Evolutionary conservation across 2,329 filamentous ascomycete genomes (phyloP).

Genomic region (Aureobasidium sp.): DNA sequence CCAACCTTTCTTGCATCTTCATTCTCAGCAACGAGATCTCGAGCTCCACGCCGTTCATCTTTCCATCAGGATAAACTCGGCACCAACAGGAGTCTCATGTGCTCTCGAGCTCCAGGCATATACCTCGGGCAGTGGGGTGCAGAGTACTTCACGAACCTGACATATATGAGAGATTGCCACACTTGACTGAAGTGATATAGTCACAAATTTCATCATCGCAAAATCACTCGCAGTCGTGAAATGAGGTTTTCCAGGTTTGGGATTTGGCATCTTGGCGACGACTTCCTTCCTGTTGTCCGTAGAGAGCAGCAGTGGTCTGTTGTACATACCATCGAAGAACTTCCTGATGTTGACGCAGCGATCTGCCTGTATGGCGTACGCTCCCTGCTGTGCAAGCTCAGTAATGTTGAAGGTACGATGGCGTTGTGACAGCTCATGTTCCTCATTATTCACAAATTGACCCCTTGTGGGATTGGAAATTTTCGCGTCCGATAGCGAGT

Average conservation of each 20-base stretch:
- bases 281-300: conserved; percentile 29
- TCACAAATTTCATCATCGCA: conserved; percentile 15
- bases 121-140: conserved; percentile 26
- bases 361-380: conserved; percentile 20
- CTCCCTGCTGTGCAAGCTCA: conserved; percentile 22
- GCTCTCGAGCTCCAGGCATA: conserved; percentile 26
- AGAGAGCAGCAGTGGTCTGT: conserved; percentile 26
- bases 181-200: not conserved
- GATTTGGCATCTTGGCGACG: conserved; percentile 30
- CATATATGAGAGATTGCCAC: not conserved
- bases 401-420: conserved; percentile 23
- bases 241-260: conserved; percentile 27
- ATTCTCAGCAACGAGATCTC: conserved; percentile 25
- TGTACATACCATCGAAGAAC: conserved; percentile 27
- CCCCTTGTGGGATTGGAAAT: conserved; percentile 24
- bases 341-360: conserved; percentile 23
- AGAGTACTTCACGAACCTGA: conserved; percentile 24
- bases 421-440: conserved; percentile 19
- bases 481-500: not conserved
- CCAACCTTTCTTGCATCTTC: conserved; percentile 18
- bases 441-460: conserved; percentile 22
- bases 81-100: conserved; percentile 22
- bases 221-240: conserved; percentile 31
- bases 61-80: conserved; percentile 32
- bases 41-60: conserved; percentile 26